Conservation (phyloP, 1,284 basidiomycete genomes). For the Leccinum pachyderme region DNA sequence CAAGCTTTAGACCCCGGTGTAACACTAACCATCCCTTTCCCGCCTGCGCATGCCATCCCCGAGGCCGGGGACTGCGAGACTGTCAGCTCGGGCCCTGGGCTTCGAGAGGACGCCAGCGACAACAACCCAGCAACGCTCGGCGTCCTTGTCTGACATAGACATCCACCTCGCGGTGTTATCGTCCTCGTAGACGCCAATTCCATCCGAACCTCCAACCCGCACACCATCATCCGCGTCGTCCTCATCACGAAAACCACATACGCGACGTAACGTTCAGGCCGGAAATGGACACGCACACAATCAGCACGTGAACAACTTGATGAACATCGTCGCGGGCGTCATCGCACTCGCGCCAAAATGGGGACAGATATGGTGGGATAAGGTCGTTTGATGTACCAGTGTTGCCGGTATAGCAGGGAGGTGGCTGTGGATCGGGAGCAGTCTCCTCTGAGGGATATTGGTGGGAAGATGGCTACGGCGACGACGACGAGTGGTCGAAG, state of each 20-base stretch:
- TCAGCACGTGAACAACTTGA: constrained; percentile 32
- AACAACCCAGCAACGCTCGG: too few relatives aligned
- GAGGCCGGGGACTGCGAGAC: constrained; percentile 26
- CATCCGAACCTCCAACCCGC: too few relatives aligned
- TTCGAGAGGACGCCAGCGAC: too few relatives aligned
- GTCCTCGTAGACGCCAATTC: too few relatives aligned
- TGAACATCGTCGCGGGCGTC: constrained; percentile 68
- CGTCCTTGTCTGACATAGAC: too few relatives aligned
- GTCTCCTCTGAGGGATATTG: not conserved
- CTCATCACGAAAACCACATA: not conserved
- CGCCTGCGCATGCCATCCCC: constrained; percentile 57
- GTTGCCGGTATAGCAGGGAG: constrained; percentile 29
- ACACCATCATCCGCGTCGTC: not conserved
- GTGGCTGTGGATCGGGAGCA: not conserved
- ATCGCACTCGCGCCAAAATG: constrained; percentile 18
- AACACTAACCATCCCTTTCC: constrained; percentile 36
- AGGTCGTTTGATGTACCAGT: too few relatives aligned
- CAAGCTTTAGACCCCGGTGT: not conserved
- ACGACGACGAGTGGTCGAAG: not conserved
- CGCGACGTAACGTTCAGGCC: not conserved
- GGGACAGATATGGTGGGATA: too few relatives aligned
- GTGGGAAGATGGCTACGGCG: not conserved
- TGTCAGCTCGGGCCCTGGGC: constrained; percentile 9
- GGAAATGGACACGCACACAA: not conserved
- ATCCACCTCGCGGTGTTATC: too few relatives aligned